A percentile compares a stretch with the other conserved stretches of the same genome.
phyloP scores from a whole-genome alignment of 768 basidiomycete genomes.

The Lanmaoa rubissima region DNA sequence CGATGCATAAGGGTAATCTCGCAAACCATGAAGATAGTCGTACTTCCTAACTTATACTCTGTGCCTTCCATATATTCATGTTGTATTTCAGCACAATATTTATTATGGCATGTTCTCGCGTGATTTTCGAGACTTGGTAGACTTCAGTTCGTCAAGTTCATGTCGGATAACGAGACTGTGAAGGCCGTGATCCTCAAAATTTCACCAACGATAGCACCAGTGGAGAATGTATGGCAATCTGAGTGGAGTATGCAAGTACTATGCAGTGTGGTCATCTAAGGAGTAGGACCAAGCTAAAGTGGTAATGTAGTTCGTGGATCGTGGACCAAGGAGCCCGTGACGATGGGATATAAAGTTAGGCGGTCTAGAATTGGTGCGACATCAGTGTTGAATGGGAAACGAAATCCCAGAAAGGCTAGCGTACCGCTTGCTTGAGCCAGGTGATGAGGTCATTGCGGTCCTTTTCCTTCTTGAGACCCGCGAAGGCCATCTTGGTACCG shows the following conservation, averaged over 20 bases:
- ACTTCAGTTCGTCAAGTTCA: neutral
- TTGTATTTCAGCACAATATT: neutral
- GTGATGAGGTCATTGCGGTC: conserved; percentile 94
- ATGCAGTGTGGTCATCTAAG: conserved; percentile 35
- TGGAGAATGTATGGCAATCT: conserved; percentile 19
- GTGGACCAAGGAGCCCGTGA: conserved; percentile 11
- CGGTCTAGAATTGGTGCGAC: conserved; percentile 15
- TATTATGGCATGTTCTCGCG: conserved; percentile 9
- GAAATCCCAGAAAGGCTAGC: conserved; percentile 24
- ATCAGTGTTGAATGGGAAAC: neutral
- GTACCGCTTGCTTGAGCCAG: conserved; percentile 70
- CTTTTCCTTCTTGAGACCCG: conserved; percentile 98
- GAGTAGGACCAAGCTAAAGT: conserved; percentile 29
- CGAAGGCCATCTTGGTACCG: conserved; percentile 98
- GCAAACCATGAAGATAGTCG: neutral
- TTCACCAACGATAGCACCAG: neutral
- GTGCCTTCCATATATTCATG: neutral
- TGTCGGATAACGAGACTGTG: neutral
- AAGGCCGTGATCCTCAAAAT: neutral
- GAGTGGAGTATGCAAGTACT: conserved; percentile 28
- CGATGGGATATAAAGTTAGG: conserved; percentile 22
- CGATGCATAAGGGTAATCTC: conserved; percentile 37
- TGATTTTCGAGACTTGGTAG: neutral
- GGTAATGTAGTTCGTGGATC: conserved; percentile 22
- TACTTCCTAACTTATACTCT: conserved; percentile 4